Evolutionary conservation across 306 rosid genomes (phyloP).

Genomic region (Comarum palustre): DNA sequence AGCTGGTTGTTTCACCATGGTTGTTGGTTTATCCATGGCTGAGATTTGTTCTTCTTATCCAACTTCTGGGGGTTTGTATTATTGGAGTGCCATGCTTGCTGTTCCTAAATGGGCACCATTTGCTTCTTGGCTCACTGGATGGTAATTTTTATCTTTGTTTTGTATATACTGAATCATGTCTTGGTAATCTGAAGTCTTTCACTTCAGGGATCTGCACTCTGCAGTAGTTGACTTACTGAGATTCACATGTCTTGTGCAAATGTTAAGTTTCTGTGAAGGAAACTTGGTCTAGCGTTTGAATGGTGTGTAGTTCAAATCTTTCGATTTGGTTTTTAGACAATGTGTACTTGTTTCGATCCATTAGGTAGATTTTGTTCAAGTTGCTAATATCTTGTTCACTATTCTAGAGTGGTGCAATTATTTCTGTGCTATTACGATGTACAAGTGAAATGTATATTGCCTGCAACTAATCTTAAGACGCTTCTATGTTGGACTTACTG

Average conservation of each 20-base stretch:
- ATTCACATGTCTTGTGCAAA: neutral
- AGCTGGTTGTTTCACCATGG: conserved; percentile 71
- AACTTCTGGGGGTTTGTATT: conserved; percentile 94
- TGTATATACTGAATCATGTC: neutral
- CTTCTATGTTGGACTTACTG: conserved; percentile 16
- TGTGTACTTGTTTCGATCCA: neutral
- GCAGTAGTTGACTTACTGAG: neutral
- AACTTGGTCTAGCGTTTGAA: neutral
- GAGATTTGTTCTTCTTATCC: conserved; percentile 95
- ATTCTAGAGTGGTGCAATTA: neutral
- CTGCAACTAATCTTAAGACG: conserved; percentile 14
- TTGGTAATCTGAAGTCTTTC: neutral
- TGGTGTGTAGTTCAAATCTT: neutral
- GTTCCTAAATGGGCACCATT: conserved; percentile 90
- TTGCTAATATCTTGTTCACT: neutral
- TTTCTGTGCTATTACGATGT: conserved; percentile 12
- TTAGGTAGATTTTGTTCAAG: neutral
- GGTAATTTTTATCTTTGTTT: conserved; percentile 40
- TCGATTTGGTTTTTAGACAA: neutral
- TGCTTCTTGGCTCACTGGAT: conserved; percentile 98
- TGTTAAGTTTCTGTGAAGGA: no score
- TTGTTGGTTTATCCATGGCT: conserved; percentile 88
- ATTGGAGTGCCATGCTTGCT: conserved; percentile 98
- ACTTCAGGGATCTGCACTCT: conserved; percentile 6
- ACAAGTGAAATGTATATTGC: conserved; percentile 17